phyloP scores from a whole-genome alignment of 2,329 filamentous ascomycete genomes.

The Trichoderma breve region DNA sequence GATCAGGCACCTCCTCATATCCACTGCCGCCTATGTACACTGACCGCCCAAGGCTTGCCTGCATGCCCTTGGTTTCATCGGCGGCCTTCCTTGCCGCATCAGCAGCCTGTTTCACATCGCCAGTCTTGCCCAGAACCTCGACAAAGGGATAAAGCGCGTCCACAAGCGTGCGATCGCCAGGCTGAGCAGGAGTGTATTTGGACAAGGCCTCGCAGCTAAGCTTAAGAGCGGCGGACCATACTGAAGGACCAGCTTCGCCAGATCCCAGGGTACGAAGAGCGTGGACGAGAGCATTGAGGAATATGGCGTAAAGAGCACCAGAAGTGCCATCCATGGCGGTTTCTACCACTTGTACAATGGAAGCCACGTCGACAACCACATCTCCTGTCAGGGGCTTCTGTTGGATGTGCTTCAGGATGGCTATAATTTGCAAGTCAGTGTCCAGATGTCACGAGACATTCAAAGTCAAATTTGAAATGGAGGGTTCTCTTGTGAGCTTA shows the following conservation, averaged over 20 bases:
- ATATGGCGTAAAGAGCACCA: slow-evolving; percentile 70
- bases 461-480: not conserved
- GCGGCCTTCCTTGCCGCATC: slow-evolving; percentile 72
- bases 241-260: slow-evolving; percentile 39
- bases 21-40: slow-evolving; percentile 46
- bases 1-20: slow-evolving; percentile 52
- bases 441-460: not conserved
- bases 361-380: slow-evolving; percentile 51
- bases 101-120: slow-evolving; percentile 69
- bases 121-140: slow-evolving; percentile 62
- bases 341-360: slow-evolving; percentile 55
- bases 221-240: slow-evolving; percentile 65
- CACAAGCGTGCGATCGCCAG: slow-evolving; percentile 85
- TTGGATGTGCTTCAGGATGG: slow-evolving; percentile 51
- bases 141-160: slow-evolving; percentile 91
- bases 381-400: slow-evolving; percentile 49
- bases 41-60: slow-evolving; percentile 71
- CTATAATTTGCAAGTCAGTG: slow-evolving; percentile 36
- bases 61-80: slow-evolving; percentile 86
- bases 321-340: slow-evolving; percentile 61
- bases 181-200: slow-evolving; percentile 84
- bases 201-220: slow-evolving; percentile 68
- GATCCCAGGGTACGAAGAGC: slow-evolving; percentile 48
- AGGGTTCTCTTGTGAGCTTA: slow-evolving; percentile 32
- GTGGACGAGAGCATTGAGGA: slow-evolving; percentile 79